phyloP scores from a whole-genome alignment of 306 rosid genomes.

The Pyrus pyrifolia region DNA sequence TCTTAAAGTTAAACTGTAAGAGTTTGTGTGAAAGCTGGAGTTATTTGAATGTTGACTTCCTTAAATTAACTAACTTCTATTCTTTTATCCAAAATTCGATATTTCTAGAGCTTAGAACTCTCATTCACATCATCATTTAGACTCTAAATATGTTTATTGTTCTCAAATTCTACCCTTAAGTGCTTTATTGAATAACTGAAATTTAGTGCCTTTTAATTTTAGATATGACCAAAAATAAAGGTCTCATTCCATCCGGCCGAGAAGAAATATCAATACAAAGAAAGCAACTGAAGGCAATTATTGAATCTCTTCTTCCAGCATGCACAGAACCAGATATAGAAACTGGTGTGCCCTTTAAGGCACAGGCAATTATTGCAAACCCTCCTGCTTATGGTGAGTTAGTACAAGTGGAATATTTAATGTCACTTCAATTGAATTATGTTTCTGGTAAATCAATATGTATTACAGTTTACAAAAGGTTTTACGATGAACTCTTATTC shows the following conservation, averaged over 20 bases:
- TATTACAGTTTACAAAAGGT: background rate
- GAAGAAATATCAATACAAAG: slow-evolving; percentile 73
- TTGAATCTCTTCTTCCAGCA: slow-evolving; percentile 92
- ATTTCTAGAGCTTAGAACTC: background rate
- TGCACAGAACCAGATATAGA: slow-evolving; percentile 88
- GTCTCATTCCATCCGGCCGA: slow-evolving; percentile 86
- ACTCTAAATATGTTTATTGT: slow-evolving; percentile 1
- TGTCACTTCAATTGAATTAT: slow-evolving; percentile 27
- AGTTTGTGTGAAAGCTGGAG: background rate
- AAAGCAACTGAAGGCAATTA: slow-evolving; percentile 75
- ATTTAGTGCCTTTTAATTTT: slow-evolving; percentile 17
- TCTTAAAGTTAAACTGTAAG: background rate
- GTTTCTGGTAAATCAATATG: background rate
- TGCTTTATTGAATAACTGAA: slow-evolving; percentile 16
- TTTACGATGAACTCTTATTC: background rate
- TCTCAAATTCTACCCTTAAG: background rate
- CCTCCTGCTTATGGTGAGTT: slow-evolving; percentile 92
- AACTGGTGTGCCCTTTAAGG: slow-evolving; percentile 71
- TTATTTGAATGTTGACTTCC: background rate
- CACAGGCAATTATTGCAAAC: slow-evolving; percentile 95
- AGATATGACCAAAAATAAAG: slow-evolving; percentile 97
- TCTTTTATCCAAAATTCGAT: background rate
- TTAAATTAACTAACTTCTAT: background rate
- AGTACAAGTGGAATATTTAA: slow-evolving; percentile 8
- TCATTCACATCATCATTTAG: background rate